These are phyloP conservation scores for Fraxinus dipetala DNA, from an alignment of 305 asterid genomes.

Conservation along the genomic window DNA sequence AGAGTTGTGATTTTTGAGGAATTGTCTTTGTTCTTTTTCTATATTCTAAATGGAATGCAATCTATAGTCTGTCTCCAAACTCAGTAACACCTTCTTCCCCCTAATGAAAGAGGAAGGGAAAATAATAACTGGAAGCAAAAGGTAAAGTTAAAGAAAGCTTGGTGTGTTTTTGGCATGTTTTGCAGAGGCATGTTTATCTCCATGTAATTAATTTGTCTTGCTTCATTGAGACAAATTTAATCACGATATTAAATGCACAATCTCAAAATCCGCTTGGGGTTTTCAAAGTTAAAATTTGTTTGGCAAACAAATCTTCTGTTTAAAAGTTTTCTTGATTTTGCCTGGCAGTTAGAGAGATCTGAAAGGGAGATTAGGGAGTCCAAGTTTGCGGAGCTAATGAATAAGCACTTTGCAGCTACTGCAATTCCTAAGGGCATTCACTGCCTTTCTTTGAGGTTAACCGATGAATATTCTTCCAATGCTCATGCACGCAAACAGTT, in stretches of 20 bases:
- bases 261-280: neutral
- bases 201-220: neutral
- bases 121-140: neutral
- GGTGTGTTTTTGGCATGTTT: neutral
- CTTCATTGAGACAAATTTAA: conserved; percentile 12
- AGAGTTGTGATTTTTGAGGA: neutral
- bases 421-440: conserved; percentile 89
- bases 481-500: conserved; percentile 97
- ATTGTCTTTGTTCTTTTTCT: neutral
- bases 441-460: conserved; percentile 80
- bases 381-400: conserved; percentile 80
- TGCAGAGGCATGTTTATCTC: neutral
- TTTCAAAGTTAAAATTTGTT: conserved; percentile 6
- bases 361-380: conserved; percentile 86
- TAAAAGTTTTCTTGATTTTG: conserved; percentile 16
- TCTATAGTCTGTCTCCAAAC: neutral
- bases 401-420: conserved; percentile 96
- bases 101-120: neutral
- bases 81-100: neutral
- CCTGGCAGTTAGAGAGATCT: conserved; percentile 78
- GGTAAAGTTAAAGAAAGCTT: neutral
- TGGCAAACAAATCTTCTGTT: conserved; percentile 12
- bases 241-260: neutral
- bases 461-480: conserved; percentile 97
- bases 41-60: neutral